These are phyloP conservation scores for Dipodascus geniculatus DNA, from an alignment of 805 yeast species.

Conservation along the genomic window DNA sequence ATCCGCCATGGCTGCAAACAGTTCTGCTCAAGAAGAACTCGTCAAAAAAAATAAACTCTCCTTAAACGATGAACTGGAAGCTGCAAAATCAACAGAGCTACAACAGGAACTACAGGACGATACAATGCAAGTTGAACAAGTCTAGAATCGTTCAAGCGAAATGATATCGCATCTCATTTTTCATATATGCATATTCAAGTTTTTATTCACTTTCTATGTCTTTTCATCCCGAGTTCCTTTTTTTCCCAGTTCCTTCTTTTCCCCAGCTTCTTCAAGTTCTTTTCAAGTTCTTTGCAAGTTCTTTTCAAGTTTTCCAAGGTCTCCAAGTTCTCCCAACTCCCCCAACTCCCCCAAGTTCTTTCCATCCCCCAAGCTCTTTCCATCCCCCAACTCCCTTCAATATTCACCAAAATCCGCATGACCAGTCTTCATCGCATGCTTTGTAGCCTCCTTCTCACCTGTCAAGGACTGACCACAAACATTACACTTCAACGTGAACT, in stretches of 20 bases:
- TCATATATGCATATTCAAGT: neutral
- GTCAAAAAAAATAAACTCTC: constrained; percentile 13
- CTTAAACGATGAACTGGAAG: neutral
- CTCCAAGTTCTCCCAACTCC: too few species aligned
- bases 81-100: neutral
- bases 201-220: too few species aligned
- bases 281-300: too few species aligned
- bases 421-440: constrained; percentile 51
- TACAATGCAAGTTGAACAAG: neutral
- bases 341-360: too few species aligned
- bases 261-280: too few species aligned
- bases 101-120: neutral
- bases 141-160: neutral
- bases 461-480: constrained; percentile 38
- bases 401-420: constrained; percentile 51
- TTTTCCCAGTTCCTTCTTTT: too few species aligned
- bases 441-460: constrained; percentile 55
- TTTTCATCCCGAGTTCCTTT: too few species aligned
- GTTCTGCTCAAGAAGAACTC: constrained; percentile 6
- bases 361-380: neutral
- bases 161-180: too few species aligned
- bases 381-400: neutral
- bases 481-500: constrained; percentile 45
- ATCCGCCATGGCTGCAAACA: constrained; percentile 26
- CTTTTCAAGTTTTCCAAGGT: too few species aligned